Evolutionary conservation across 148 eudicot genomes (phyloP).

Genomic region (Camellia sinensis): DNA sequence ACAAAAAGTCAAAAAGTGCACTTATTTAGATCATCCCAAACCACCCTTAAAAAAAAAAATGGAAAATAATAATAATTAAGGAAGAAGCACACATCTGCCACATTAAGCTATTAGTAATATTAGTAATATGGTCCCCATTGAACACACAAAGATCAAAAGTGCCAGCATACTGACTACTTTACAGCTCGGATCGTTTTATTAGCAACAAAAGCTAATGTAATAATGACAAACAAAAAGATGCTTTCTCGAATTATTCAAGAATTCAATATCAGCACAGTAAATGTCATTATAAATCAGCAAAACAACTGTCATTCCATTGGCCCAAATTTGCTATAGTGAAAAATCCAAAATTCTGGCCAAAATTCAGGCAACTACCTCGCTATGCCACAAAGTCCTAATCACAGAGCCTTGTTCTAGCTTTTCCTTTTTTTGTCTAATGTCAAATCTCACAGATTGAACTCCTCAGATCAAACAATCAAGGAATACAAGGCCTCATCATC

Average conservation of each 20-base stretch:
- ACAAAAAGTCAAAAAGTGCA: too few relatives aligned
- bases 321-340: background rate
- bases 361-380: background rate
- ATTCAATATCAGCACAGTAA: background rate
- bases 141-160: background rate
- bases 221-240: background rate
- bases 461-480: background rate
- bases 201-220: background rate
- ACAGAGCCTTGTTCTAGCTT: background rate
- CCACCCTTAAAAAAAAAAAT: too few relatives aligned
- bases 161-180: background rate
- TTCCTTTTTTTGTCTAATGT: background rate
- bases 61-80: too few relatives aligned
- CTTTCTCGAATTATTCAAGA: background rate
- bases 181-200: background rate
- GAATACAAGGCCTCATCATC: background rate
- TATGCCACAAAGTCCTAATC: background rate
- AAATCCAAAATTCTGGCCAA: background rate
- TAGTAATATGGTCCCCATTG: background rate
- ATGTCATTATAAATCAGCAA: background rate
- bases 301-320: background rate
- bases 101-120: too few relatives aligned
- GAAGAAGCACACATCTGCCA: too few relatives aligned
- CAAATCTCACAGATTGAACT: background rate
- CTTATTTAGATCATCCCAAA: too few relatives aligned